These are phyloP conservation scores for Pseudonitzschia multiseries DNA, from an alignment of 108 stramenopile species.

Conservation along the genomic window DNA sequence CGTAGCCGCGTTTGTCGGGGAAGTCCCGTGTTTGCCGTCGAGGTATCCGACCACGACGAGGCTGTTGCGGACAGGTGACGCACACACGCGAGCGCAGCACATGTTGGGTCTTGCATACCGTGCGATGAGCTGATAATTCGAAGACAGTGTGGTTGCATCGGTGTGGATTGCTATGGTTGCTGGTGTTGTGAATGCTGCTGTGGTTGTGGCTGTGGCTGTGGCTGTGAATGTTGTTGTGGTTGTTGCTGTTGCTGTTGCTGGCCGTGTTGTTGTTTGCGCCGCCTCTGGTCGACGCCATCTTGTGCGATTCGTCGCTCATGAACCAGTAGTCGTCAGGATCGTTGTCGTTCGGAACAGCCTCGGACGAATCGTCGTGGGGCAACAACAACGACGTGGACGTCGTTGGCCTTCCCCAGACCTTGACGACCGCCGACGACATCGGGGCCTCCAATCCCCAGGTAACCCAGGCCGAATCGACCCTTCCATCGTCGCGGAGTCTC, in stretches of 20 bases:
- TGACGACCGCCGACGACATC: slow-evolving; percentile 49
- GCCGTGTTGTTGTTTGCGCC: neutral
- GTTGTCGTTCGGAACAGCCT: neutral
- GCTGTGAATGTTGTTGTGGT: slow-evolving; percentile 5
- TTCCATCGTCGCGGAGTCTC: neutral
- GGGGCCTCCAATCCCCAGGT: slow-evolving; percentile 73
- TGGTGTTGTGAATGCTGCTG: slow-evolving; percentile 9
- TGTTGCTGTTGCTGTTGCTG: slow-evolving; percentile 17
- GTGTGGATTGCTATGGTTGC: slow-evolving; percentile 25
- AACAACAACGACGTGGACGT: neutral
- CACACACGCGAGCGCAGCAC: slow-evolving; percentile 52
- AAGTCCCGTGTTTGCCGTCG: neutral
- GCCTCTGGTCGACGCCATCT: neutral
- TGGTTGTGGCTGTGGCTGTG: neutral
- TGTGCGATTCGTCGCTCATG: slow-evolving; percentile 24
- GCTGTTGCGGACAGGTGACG: slow-evolving; percentile 28
- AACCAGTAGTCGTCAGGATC: slow-evolving; percentile 29
- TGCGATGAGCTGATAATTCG: slow-evolving; percentile 30
- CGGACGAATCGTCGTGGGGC: neutral
- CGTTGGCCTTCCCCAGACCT: slow-evolving; percentile 50
- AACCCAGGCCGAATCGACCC: slow-evolving; percentile 42
- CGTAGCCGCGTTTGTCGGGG: neutral
- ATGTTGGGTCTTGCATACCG: slow-evolving; percentile 33
- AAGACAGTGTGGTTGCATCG: slow-evolving; percentile 9
- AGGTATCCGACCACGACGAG: slow-evolving; percentile 39